Base-by-base conservation (phyloP, 148 eudicot genomes). In the Fallopia convolvulus region DNA sequence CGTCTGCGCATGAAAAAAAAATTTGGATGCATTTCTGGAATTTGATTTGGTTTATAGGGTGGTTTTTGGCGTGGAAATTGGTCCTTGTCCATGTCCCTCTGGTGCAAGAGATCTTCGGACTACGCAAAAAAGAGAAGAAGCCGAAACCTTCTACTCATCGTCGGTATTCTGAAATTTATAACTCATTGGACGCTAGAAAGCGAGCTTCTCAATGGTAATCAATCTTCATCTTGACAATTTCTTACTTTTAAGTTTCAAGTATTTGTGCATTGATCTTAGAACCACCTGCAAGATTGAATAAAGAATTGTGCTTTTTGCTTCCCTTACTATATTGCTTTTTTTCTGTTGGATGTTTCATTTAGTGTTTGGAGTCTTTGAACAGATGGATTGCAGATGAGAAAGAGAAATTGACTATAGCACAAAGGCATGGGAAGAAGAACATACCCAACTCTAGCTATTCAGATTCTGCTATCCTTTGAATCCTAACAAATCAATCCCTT, bases 61-160 rank as follows among this genome's bases (percentile, higher is more conserved):
- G 98, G 98, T 83, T 80, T 41, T 76, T 90, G 83, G 95, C 98
- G 3, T 93, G 96, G 93, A 91, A 91, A 84, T 84, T 89, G 74
- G 92, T 91, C 2, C 80, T 93, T 79, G 96, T 93, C 60, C 96
- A 93, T 76, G 96, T 93, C 58, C 98, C 98, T 76, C 75, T 93
- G 79, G 92, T 93, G 52, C 98, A 89, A 78, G 98, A 93, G 78
- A 83, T 93, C 40, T 91, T 91, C 55, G 96, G 96, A 32, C 77
- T 93, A 58, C 88, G 90, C 26, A 89, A 91, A 44, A 93, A 91
- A 60, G 77, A 86, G 40, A 63, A 83, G 8, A 89, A 85, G 76
- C 87, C 88, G 2, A 85, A 84, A 55, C 93, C 91, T 63, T 83
- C 87, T 0, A 78, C 83, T 58, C 85, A 81, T 42, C 75, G 95